phyloP scores from a whole-genome alignment of 495 filamentous ascomycete species.

The Trichoderma erinaceum region DNA sequence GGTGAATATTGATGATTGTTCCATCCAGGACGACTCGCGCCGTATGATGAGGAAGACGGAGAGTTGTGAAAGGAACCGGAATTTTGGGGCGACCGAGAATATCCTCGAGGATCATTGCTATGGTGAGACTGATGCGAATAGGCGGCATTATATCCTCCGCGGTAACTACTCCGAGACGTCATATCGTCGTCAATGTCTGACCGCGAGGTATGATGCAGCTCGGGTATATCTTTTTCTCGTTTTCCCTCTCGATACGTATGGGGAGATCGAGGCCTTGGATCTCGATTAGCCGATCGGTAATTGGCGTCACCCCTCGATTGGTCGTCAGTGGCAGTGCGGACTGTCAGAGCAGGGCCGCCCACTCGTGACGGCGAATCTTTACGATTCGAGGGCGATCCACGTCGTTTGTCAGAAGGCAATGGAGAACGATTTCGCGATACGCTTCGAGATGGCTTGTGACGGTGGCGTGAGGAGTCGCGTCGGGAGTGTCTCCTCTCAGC shows the following conservation, averaged over 20 bases:
- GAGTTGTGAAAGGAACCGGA: slow-evolving; percentile 60
- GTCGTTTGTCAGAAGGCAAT: not conserved
- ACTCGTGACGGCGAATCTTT: not conserved
- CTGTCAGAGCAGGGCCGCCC: not conserved
- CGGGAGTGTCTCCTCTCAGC: not conserved
- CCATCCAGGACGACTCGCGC: slow-evolving; percentile 53
- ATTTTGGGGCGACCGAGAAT: slow-evolving; percentile 54
- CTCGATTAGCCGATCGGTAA: not conserved
- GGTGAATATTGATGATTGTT: slow-evolving; percentile 51
- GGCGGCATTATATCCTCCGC: slow-evolving; percentile 33
- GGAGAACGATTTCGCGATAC: slow-evolving; percentile 4
- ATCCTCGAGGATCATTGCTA: slow-evolving; percentile 41
- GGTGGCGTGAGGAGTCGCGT: slow-evolving; percentile 11
- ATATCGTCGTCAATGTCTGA: slow-evolving; percentile 42
- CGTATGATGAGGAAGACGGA: slow-evolving; percentile 60
- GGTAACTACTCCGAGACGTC: slow-evolving; percentile 34
- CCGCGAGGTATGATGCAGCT: slow-evolving; percentile 23
- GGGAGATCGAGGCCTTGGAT: slow-evolving; percentile 7
- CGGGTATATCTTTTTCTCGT: slow-evolving; percentile 29
- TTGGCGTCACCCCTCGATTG: not conserved
- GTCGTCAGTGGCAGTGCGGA: not conserved
- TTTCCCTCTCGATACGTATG: not conserved
- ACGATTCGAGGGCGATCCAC: not conserved
- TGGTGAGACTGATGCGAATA: slow-evolving; percentile 29
- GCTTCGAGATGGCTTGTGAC: not conserved